These are phyloP conservation scores for Scedosporium apiospermum DNA, from an alignment of 2,329 filamentous ascomycete species.

Conservation along the genomic window DNA sequence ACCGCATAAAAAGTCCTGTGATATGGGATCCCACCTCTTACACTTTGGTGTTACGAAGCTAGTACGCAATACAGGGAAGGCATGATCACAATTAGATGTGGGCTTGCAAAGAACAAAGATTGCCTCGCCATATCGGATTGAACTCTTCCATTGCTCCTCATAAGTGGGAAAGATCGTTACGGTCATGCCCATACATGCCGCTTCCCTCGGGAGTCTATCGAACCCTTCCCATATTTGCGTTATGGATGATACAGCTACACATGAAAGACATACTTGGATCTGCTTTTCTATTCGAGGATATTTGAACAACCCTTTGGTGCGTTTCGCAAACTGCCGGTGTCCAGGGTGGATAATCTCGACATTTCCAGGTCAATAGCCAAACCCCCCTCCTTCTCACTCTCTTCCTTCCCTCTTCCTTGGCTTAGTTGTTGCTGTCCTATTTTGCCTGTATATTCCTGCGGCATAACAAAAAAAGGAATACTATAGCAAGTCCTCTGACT, in stretches of 20 bases:
- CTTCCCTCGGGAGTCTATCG: too few species aligned
- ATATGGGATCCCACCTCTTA: neutral
- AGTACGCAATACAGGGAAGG: neutral
- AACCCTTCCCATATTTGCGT: too few species aligned
- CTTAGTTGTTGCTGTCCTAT: too few species aligned
- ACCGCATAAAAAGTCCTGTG: neutral
- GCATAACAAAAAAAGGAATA: neutral
- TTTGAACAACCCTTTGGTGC: neutral
- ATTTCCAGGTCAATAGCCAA: neutral
- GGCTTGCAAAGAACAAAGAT: neutral
- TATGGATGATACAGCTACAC: too few species aligned
- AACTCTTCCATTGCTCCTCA: neutral
- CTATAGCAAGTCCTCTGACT: neutral
- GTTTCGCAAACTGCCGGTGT: neutral
- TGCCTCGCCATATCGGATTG: neutral
- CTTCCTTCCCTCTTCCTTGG: neutral
- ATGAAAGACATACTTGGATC: too few species aligned
- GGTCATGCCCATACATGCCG: too few species aligned
- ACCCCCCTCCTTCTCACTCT: neutral
- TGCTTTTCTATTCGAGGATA: too few species aligned
- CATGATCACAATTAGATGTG: neutral
- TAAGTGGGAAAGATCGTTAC: neutral
- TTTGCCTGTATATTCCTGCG: neutral
- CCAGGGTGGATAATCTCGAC: neutral
- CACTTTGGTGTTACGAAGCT: neutral